Base-by-base conservation (phyloP, 805 yeast species). In the Metschnikowia colocasiae region DNA sequence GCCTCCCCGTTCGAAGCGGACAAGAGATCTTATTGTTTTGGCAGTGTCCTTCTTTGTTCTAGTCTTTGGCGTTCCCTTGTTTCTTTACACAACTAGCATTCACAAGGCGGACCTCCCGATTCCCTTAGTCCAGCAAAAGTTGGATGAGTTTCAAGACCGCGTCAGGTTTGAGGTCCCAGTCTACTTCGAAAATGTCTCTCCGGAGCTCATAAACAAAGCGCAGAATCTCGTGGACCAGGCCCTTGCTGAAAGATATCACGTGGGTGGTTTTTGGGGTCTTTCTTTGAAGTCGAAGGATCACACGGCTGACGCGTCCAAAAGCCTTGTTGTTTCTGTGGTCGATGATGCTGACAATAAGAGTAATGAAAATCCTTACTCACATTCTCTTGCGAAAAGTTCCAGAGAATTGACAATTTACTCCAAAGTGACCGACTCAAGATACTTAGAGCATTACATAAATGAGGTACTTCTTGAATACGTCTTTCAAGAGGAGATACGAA, bases 81-180 rank as follows among this genome's bases (percentile, higher is more conserved):
- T 85, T 81, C 56, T 67, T 30, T 49, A 56, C 22, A 83, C 92
- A 16, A 83, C 92, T 3, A 65, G 80, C 2, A 78, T 83, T 16
- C 75, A 81, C 56, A 68, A 90, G 45, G 86, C 88, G 2, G 73
- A 74, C 32, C 68, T 86, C 32, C 87, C 87, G 13, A 57, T 68
- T 10, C 65, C 63, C 1, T 67, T 68, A 36, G 71, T 83, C 40
- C 59, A 67, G 54, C 48, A 52, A 16, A 48, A 48, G 31, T 56
- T 64, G 54, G 61, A 67, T 45, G 39, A 16, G 6, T 45, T 59
- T 48, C 43, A 58, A 15, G 45, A 59, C 23, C 19, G 35, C n/a
- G 44, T 70, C 27, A 43, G 57, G 16, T 60, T 67, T 50, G 58
- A 63, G 18, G 63, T 79, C 10, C 82, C 83, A 0, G 65, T 80